Evolutionary conservation across 1,139 yeast genomes (phyloP).

Genomic region (Entelexis paramagnoliae): DNA sequence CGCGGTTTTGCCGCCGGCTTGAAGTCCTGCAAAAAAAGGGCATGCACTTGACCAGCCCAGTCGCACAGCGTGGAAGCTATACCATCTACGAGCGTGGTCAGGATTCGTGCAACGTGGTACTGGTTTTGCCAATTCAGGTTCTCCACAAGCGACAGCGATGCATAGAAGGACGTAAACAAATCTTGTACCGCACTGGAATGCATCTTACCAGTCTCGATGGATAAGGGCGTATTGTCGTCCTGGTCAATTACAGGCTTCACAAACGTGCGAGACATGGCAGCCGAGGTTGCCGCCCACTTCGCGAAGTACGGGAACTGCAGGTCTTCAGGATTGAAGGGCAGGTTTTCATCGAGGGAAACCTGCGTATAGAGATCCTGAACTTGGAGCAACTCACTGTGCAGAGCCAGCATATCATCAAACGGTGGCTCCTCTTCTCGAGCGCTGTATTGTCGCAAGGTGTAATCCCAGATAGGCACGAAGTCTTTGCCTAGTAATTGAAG

Average conservation of each 20-base stretch:
- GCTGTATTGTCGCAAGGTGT: constrained; percentile 36
- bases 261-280: constrained; percentile 41
- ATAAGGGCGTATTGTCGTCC: constrained; percentile 50
- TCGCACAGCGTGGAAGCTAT: constrained; percentile 50
- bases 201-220: constrained; percentile 34
- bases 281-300: constrained; percentile 48
- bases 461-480: constrained; percentile 49
- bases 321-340: constrained; percentile 44
- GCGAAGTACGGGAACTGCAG: constrained; percentile 50
- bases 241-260: constrained; percentile 46
- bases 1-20: constrained; percentile 1
- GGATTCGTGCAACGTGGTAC: constrained; percentile 49
- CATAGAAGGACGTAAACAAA: constrained; percentile 52
- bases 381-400: constrained; percentile 48
- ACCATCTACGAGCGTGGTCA: constrained; percentile 49
- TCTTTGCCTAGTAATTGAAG: constrained; percentile 57
- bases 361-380: constrained; percentile 47
- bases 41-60: constrained; percentile 44
- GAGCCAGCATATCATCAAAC: constrained; percentile 51
- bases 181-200: constrained; percentile 56
- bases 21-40: constrained; percentile 31
- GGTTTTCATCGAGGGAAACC: constrained; percentile 32
- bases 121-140: constrained; percentile 53
- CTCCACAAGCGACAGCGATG: constrained; percentile 46
- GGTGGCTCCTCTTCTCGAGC: constrained; percentile 34